Evolutionary conservation across 2,329 filamentous ascomycete genomes (phyloP).

Genomic region (Ascomycota sp.): DNA sequence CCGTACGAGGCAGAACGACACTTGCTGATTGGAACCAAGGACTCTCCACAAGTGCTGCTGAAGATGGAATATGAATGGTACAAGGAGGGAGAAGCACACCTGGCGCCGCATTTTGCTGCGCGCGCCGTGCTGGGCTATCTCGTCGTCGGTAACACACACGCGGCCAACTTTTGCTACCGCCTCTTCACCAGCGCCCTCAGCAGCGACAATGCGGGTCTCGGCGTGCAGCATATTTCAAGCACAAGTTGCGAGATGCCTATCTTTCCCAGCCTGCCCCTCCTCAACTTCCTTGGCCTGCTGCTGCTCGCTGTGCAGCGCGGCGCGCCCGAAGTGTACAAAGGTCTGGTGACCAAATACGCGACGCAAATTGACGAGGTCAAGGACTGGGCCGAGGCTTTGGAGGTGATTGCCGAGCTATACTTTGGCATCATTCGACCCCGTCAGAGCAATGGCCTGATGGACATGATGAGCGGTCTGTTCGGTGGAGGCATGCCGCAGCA

Average conservation of each 20-base stretch:
- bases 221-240: slow-evolving; percentile 60
- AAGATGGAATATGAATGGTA: slow-evolving; percentile 90
- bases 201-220: slow-evolving; percentile 28
- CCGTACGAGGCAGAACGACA: slow-evolving; percentile 85
- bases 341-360: slow-evolving; percentile 63
- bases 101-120: slow-evolving; percentile 64
- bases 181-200: slow-evolving; percentile 26
- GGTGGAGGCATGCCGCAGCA: slow-evolving; percentile 36
- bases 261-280: slow-evolving; percentile 74
- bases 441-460: slow-evolving; percentile 79
- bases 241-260: slow-evolving; percentile 51
- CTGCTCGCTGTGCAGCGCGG: slow-evolving; percentile 67
- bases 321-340: slow-evolving; percentile 53
- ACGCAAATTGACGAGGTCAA: slow-evolving; percentile 53
- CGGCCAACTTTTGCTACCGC: slow-evolving; percentile 62
- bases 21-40: slow-evolving; percentile 66
- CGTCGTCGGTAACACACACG: slow-evolving; percentile 70
- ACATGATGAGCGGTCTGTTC: slow-evolving; percentile 95
- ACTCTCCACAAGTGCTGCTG: slow-evolving; percentile 60
- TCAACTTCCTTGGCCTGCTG: slow-evolving; percentile 81
- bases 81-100: slow-evolving; percentile 65
- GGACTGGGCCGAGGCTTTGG: slow-evolving; percentile 60
- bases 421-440: slow-evolving; percentile 75
- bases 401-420: slow-evolving; percentile 87
- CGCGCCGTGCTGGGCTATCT: slow-evolving; percentile 81